Base-by-base conservation (phyloP, 257 asterid species). In the Fraxinus excelsior region DNA sequence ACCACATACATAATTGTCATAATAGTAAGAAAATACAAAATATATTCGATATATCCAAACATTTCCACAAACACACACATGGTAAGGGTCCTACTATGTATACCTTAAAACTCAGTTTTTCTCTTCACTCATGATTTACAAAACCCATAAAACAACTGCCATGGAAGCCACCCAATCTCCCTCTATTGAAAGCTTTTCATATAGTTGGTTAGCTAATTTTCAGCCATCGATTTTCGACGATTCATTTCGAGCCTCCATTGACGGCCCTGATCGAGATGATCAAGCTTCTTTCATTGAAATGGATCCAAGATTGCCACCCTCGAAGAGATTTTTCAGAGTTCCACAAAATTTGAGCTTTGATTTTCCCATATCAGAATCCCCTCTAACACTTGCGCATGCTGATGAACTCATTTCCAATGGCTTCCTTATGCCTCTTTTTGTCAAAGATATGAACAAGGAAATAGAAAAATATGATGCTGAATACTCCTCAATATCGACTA, bases 221-320 rank as follows among this genome's bases (percentile, higher is more conserved):
- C 82, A 84, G 46, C 84, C 88, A 2, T 60, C 87, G 1, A n/a
- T 49, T 29, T 21, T 11, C 2, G 85, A 84, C 29, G 80, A 79
- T 10, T 79, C 83, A 7, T 76, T 76, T 31, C 34, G 78, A 32
- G 70, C 82, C 14, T 75, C 86, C 18, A 40, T 76, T 34, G 88
- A 81, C 11, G 74, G 81, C 32, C 77, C 82, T 13, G 86, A 81
- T 64, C 80, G 73, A 21, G 94, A 86, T 34, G 92, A 92, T 34
- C 86, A 83, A 71, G 82, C 91, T 34, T 87, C 89, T 21, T 94
- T 92, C 86, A 92, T 94, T 40, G 98, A 94, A 68, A 94, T 94
- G 98, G 98, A 94, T 78, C 98, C 98, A 2, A 82, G 88, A 70
- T 38, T 89, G 80, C 92, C 98, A 25, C 94, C 97, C 0, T 94